Base-by-base conservation (phyloP, 257 asterid genomes). In the Jasminum sambac region DNA sequence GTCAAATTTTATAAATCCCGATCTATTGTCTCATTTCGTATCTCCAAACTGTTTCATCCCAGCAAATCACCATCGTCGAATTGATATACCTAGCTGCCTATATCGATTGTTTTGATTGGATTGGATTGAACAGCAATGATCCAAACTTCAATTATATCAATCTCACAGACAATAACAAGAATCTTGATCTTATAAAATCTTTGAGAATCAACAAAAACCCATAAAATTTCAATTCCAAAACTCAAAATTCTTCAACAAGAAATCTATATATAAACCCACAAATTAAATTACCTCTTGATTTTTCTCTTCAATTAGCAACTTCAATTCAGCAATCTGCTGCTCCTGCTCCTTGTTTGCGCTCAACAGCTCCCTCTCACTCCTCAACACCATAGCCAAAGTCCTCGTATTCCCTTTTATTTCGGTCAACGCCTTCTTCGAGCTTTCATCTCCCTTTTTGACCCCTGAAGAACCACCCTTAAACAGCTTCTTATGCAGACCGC, bases 341-440 rank as follows among this genome's bases (percentile, higher is more conserved):
- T 89, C 97, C 64, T 86, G 96, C 25, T 89, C 93, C 68, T 89
- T 86, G 13, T 79, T 89, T 84, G 74, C 61, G 68, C 74, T 86
- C 86, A 94, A 63, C 5, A 94, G 78, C 84, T 91, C 99, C 87
- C 99, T 84, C 80, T 94, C 99, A 75, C 99, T 91, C 86, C 96
- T 88, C 82, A 94, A 69, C 76, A 91, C 95, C 96, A 86, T 91
- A 3, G 89, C 96, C 80, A 94, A 79, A 25, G 95, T 94, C 86
- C 99, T 85, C 42, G 96, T 85, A 59, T 91, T 94, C 57, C 77
- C 82, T 71, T 86, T 89, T 24, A 88, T 89, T 67, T 94, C 99
- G 24, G 86, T 86, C 66, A 94, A 79, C 41, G 96, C 99, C 83
- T 94, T 89, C 85, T 77, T 84, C 59, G 89, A 87, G 55, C 79